Evolutionary conservation across 2,329 filamentous ascomycete species (phyloP).

Genomic region (Sclerotiophoma versabilis): DNA sequence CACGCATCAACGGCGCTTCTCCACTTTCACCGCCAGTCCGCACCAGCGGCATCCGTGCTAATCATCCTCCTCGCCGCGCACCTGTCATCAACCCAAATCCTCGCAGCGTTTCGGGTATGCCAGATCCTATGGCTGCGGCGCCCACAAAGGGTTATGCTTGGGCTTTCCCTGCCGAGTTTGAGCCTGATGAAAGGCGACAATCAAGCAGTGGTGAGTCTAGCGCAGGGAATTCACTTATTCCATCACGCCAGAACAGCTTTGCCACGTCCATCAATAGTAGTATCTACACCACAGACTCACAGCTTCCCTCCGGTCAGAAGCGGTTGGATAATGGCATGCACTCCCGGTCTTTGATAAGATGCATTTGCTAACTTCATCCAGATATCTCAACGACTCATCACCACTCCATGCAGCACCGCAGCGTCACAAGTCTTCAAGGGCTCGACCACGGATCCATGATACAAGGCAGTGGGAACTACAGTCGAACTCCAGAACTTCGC

Average conservation of each 20-base stretch:
- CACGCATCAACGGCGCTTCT: conserved; percentile 53
- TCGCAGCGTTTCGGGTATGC: conserved; percentile 68
- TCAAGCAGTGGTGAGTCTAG: conserved; percentile 59
- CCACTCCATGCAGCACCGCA: conserved; percentile 77
- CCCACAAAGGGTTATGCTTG: conserved; percentile 84
- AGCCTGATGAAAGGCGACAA: conserved; percentile 58
- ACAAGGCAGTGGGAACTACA: conserved; percentile 76
- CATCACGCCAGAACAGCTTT: conserved; percentile 77
- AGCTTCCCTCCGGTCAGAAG: conserved; percentile 74
- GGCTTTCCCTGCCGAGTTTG: conserved; percentile 80
- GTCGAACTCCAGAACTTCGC: conserved; percentile 79
- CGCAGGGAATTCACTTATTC: conserved; percentile 59
- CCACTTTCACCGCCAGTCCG: conserved; percentile 56
- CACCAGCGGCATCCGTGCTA: conserved; percentile 40
- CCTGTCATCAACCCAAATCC: conserved; percentile 76
- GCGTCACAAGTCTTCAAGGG: conserved; percentile 70
- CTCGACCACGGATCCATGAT: conserved; percentile 61
- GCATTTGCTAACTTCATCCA: conserved; percentile 35
- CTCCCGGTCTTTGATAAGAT: conserved; percentile 11
- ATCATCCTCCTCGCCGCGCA: conserved; percentile 63
- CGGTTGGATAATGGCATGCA: conserved; percentile 69
- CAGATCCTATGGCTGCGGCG: conserved; percentile 71
- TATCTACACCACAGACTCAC: conserved; percentile 77
- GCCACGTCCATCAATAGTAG: conserved; percentile 81
- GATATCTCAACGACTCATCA: conserved; percentile 67